Conservation (phyloP, 768 basidiomycete genomes). For the Hypholoma fasciculare region DNA sequence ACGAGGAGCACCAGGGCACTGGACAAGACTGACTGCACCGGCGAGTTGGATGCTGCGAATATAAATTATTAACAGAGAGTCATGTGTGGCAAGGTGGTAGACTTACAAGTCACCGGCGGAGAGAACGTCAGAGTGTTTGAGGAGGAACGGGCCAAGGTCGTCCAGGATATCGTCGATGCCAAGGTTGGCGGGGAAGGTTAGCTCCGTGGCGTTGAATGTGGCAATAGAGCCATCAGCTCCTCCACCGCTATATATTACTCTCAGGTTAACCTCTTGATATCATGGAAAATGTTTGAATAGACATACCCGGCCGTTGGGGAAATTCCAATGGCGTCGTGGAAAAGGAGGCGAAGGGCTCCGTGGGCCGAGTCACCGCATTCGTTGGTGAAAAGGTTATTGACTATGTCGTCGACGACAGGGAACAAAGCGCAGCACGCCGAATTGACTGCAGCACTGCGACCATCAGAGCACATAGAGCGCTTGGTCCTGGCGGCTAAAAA, state of each 20-base stretch:
- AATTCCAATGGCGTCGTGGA: background rate
- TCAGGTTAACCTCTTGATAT: background rate
- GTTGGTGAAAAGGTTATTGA: slow-evolving; percentile 25
- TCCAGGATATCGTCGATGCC: slow-evolving; percentile 44
- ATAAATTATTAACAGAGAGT: background rate
- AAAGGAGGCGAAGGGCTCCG: background rate
- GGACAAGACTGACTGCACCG: slow-evolving; percentile 39
- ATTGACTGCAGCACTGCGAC: slow-evolving; percentile 24
- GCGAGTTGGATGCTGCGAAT: slow-evolving; percentile 43
- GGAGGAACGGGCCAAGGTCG: slow-evolving; percentile 31
- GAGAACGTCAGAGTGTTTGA: slow-evolving; percentile 31
- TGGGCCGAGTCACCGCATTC: slow-evolving; percentile 27
- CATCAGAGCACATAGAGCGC: slow-evolving; percentile 28
- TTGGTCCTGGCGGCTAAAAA: slow-evolving; percentile 1
- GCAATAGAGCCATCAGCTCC: slow-evolving; percentile 52
- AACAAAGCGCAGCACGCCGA: slow-evolving; percentile 26
- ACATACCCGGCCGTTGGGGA: background rate
- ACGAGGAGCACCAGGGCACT: slow-evolving; percentile 44
- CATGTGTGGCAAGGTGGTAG: background rate
- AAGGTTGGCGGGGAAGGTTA: slow-evolving; percentile 40
- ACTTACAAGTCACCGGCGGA: slow-evolving; percentile 48
- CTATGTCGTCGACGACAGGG: slow-evolving; percentile 22
- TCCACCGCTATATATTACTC: slow-evolving; percentile 28
- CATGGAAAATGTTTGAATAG: slow-evolving; percentile 7
- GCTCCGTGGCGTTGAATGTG: slow-evolving; percentile 42